phyloP scores from a whole-genome alignment of 352 stramenopile species.

The Pythium grandisporangium region DNA sequence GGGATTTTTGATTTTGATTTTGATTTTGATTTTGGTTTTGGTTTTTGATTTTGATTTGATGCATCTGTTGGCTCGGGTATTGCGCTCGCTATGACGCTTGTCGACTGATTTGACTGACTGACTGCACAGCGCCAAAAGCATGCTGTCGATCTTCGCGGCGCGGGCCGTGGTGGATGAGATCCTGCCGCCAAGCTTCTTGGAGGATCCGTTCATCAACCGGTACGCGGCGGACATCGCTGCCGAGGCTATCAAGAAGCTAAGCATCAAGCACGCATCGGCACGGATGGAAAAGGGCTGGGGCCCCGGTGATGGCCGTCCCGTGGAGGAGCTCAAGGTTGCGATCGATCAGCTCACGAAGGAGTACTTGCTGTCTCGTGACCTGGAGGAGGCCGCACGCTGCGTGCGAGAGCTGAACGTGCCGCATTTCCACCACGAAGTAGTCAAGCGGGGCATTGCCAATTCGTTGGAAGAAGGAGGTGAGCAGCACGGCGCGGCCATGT shows the following conservation, averaged over 20 bases:
- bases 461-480: constrained; percentile 32
- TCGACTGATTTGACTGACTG: too few species aligned
- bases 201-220: constrained; percentile 91
- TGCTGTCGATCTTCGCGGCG: constrained; percentile 95
- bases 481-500: constrained; percentile 21
- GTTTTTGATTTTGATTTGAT: too few species aligned
- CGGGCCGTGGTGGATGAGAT: constrained; percentile 98
- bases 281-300: constrained; percentile 97
- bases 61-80: too few species aligned
- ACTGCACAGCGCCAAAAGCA: constrained; percentile 74
- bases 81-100: too few species aligned
- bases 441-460: constrained; percentile 67
- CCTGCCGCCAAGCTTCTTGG: constrained; percentile 95
- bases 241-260: constrained; percentile 94
- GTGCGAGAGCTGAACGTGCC: constrained; percentile 91
- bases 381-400: constrained; percentile 92
- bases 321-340: constrained; percentile 90
- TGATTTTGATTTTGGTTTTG: too few species aligned
- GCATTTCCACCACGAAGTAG: constrained; percentile 97
- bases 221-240: constrained; percentile 94
- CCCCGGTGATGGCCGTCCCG: constrained; percentile 86
- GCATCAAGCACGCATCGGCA: constrained; percentile 93
- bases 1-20: too few species aligned
- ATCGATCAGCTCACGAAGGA: constrained; percentile 96
- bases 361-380: constrained; percentile 91